Conservation (phyloP, 768 basidiomycete genomes). For the Bullera alba region DNA sequence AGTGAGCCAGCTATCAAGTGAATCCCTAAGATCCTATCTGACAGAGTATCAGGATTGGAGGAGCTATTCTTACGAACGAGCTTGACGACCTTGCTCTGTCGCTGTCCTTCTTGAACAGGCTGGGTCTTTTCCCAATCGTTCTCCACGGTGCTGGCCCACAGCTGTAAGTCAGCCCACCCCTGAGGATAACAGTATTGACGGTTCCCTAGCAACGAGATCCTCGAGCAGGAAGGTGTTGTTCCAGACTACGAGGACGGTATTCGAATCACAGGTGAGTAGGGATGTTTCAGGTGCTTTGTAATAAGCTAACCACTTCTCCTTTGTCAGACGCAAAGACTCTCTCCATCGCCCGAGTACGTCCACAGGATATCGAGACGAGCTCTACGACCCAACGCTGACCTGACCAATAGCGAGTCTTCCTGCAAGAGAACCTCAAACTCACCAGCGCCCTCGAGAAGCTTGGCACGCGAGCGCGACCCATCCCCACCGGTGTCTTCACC, state of each 20-base stretch:
- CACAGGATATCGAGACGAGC: neutral
- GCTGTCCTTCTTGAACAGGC: constrained; percentile 90
- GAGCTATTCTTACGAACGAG: constrained; percentile 78
- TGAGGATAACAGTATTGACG: too few relatives aligned
- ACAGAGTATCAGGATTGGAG: constrained; percentile 59
- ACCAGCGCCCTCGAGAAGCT: constrained; percentile 86
- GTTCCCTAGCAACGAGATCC: constrained; percentile 63
- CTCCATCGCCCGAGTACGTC: constrained; percentile 66
- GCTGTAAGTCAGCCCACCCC: constrained; percentile 41
- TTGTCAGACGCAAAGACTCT: constrained; percentile 86
- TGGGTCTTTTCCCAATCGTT: constrained; percentile 95
- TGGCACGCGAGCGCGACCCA: constrained; percentile 93
- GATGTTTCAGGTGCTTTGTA: neutral
- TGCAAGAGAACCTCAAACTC: constrained; percentile 93
- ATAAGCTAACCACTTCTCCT: too few relatives aligned
- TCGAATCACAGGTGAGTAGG: constrained; percentile 73
- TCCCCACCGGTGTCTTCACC: constrained; percentile 95
- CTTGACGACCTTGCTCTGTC: constrained; percentile 89
- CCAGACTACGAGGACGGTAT: constrained; percentile 98
- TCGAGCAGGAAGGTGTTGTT: constrained; percentile 84
- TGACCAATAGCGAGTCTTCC: constrained; percentile 66
- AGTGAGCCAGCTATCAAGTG: constrained; percentile 46
- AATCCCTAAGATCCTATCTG: neutral
- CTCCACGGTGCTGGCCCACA: constrained; percentile 96
- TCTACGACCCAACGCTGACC: neutral